Base-by-base conservation (phyloP, 148 eudicot species). In the Heliamphora exappendiculata region DNA sequence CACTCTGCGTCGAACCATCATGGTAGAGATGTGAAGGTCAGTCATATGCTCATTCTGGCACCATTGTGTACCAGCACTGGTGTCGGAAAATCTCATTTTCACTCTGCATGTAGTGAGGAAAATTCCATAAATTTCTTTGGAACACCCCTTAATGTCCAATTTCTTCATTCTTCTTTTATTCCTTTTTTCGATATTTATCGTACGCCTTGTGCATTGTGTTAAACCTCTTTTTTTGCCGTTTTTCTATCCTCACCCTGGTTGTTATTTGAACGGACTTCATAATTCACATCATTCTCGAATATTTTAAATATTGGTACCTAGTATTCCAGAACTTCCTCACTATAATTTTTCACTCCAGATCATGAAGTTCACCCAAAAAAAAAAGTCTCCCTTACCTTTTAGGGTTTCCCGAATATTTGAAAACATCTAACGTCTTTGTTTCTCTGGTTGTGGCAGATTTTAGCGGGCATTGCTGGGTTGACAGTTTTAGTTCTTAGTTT, bases 391-490 rank as follows among this genome's bases (percentile, higher is more conserved):
- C 50, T 2, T 36, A 3, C 28, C 20, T 20, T 36, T 17, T 37
- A 67, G 14, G 10, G 4, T 26, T 29, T 62, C 22, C 16, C 22
- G 22, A 26, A 50, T 34, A 5, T 64, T 42, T 29, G 14, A 10
- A 65, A 73, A 71, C 57, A 13, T 64, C 75, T 76, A 36, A 36
- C 31, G 44, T 1, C 17, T 63, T 63, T 57, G 7, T 51, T 75
- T 70, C 42, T 65, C 51, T 67, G 26, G 36, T 50, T 57, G 33
- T 24, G 36, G 81, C 93, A 93, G 98, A 77, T 87, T 78, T 55
- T 87, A 70, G 84, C 79, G 29, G 90, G 90, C 78, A 63, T 89
- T 54, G 96, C 98, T 75, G 88, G 96, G 64, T 70, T 88, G 39
- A 77, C 92, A 24, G 78, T 93, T 81, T 70, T 93, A 79, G 86